Percentiles rank a stretch among this genome's conserved stretches.
These are phyloP conservation scores for Saturnispora silvae DNA, from an alignment of 805 yeast genomes.

Conservation along the genomic window DNA sequence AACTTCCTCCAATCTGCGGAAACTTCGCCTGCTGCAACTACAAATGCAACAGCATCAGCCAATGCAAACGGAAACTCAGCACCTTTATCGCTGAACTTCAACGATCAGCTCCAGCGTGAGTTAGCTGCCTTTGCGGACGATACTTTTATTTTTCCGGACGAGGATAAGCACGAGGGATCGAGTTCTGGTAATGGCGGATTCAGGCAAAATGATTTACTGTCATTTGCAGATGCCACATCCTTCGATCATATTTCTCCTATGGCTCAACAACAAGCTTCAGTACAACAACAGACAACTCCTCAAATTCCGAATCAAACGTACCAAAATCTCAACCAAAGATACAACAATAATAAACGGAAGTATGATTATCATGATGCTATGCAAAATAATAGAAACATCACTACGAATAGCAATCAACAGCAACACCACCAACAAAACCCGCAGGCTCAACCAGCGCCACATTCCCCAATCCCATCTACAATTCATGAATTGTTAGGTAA, in stretches of 20 bases:
- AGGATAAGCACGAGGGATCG: constrained; percentile 40
- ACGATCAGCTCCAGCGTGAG: constrained; percentile 49
- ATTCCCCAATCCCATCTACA: constrained; percentile 30
- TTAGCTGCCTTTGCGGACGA: constrained; percentile 78
- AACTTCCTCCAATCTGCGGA: constrained; percentile 50
- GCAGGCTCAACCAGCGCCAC: no score
- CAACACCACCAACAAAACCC: neutral
- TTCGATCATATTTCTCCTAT: constrained; percentile 11
- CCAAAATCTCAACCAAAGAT: constrained; percentile 12
- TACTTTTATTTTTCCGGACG: constrained; percentile 71
- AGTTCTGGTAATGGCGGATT: constrained; percentile 1
- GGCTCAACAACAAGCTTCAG: constrained; percentile 2
- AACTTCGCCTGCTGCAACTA: constrained; percentile 19
- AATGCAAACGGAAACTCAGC: constrained; percentile 17
- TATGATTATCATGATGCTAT: constrained; percentile 13
- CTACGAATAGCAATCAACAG: neutral
- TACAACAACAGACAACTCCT: constrained; percentile 4
- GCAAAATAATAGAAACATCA: constrained; percentile 4
- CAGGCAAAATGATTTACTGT: constrained; percentile 5
- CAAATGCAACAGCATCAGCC: constrained; percentile 23
- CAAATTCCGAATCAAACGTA: neutral
- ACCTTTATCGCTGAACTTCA: constrained; percentile 20
- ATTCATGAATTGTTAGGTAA: constrained; percentile 16
- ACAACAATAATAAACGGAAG: constrained; percentile 12
- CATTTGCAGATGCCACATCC: constrained; percentile 10